Evolutionary conservation across 164 flowering plant genomes (phyloP).

Genomic region (Akebia trifoliata): DNA sequence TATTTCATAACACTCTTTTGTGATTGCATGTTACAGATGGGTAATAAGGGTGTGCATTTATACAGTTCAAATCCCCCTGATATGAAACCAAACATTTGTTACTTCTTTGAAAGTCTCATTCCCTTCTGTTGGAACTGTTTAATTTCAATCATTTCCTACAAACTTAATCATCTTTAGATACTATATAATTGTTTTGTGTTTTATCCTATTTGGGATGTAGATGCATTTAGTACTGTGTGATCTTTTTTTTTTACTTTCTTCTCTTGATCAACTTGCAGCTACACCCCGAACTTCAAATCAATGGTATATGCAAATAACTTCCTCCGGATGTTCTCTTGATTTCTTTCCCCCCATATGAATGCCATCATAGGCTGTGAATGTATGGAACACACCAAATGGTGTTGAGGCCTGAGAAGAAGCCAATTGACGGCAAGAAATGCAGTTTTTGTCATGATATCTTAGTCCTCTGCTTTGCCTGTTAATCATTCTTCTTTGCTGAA

Average conservation of each 20-base stretch:
- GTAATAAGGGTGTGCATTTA: slow-evolving; percentile 96
- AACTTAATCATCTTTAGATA: too few relatives aligned
- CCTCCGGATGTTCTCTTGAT: slow-evolving; percentile 70
- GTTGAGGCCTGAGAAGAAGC: too few relatives aligned
- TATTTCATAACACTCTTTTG: not conserved
- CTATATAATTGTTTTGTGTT: too few relatives aligned
- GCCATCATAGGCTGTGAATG: not conserved
- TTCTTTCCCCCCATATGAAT: not conserved
- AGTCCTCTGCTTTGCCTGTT: too few relatives aligned
- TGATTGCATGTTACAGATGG: slow-evolving; percentile 61
- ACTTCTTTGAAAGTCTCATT: too few relatives aligned
- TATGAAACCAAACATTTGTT: slow-evolving; percentile 79
- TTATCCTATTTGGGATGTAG: too few relatives aligned
- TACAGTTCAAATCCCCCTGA: slow-evolving; percentile 86
- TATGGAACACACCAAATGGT: not conserved
- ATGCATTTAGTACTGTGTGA: too few relatives aligned
- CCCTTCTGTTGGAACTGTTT: too few relatives aligned
- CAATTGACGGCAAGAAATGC: too few relatives aligned
- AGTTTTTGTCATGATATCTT: too few relatives aligned
- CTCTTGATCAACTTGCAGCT: slow-evolving; percentile 43
- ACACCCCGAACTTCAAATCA: slow-evolving; percentile 92
- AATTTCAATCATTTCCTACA: too few relatives aligned
- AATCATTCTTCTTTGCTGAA: too few relatives aligned
- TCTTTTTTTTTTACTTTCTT: not conserved
- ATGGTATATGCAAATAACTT: slow-evolving; percentile 99